Base-by-base conservation (phyloP, 345 rosid genomes). In the Gossypium longicalyx region DNA sequence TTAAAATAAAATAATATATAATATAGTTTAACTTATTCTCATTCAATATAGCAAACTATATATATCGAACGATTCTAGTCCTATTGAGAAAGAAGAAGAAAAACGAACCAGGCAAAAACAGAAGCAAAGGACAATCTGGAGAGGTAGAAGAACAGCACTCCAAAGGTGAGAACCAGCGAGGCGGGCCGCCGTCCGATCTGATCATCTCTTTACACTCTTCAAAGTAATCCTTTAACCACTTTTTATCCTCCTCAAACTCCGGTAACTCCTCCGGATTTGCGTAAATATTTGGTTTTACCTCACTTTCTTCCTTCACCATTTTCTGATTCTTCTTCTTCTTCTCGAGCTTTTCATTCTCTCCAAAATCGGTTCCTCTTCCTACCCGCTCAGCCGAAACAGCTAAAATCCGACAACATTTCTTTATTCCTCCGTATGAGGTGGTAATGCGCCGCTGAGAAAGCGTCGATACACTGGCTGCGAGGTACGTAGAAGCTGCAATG, bases 81-180 rank as follows among this genome's bases (percentile, higher is more conserved):
- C 23, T 60, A 8, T 12, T 60, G 13, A 63, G 34, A 69, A 48
- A 27, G 4, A 44, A 62, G n/a, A 34, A 34, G 6, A 53, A 19
- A 34, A 60, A 17, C 78, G 63, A 74, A 86, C 91, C 91, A 16
- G 91, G 89, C 71, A 34, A 86, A 71, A 44, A 86, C 2, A 89
- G 85, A 23, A 89, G 91, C 43, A 87, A 84, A 76, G 91, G 91
- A 66, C 85, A 85, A 58, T 70, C 52, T 7, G 19, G 73, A 54
- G 79, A 43, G 4, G 73, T 82, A 51, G 81, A 54, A 51, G 80
- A 54, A 7, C 74, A 62, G 27, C 86, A 83, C 52, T 87, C 88
- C 53, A 89, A 73, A 1, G 91, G 91, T 38, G 90, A 83, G 83
- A 89, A 86, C 91, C 94, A 89, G 68, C 94, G 85, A 45, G 94